Evolutionary conservation across 208 protist genomes (phyloP).

Genomic region (Trypanosoma lewisi): DNA sequence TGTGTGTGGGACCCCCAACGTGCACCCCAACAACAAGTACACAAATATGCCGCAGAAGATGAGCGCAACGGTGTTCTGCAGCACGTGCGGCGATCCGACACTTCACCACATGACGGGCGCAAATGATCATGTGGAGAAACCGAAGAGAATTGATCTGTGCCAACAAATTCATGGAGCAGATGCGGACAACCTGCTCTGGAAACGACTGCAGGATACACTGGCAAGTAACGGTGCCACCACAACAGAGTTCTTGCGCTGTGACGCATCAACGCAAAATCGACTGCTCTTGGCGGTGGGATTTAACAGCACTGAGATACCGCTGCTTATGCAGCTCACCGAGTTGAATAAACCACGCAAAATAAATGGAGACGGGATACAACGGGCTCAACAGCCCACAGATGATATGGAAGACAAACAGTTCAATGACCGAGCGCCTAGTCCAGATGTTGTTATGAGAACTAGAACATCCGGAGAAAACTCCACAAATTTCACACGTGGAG

Average conservation of each 20-base stretch:
- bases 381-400: not conserved
- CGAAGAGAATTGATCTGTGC: not conserved
- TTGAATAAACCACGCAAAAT: not conserved
- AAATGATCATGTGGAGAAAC: not conserved
- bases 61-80: conserved; percentile 20
- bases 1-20: conserved; percentile 10
- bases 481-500: not conserved
- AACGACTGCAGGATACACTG: conserved; percentile 16
- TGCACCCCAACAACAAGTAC: not conserved
- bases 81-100: conserved; percentile 8
- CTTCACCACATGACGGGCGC: conserved; percentile 1
- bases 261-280: conserved; percentile 6
- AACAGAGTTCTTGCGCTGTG: conserved; percentile 20
- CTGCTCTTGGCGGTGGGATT: conserved; percentile 18
- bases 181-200: conserved; percentile 4
- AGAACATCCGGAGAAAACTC: not conserved
- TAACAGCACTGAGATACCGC: not conserved
- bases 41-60: conserved; percentile 1
- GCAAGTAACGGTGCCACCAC: conserved; percentile 17
- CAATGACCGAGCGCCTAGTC: not conserved
- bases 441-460: not conserved
- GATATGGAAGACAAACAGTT: not conserved
- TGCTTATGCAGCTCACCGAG: conserved; percentile 12
- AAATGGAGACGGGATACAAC: not conserved
- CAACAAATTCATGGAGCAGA: not conserved